Percentiles rank a stretch among this genome's conserved stretches.
Conservation (phyloP, 306 rosid genomes). For the Citrullus mucosospermus region DNA sequence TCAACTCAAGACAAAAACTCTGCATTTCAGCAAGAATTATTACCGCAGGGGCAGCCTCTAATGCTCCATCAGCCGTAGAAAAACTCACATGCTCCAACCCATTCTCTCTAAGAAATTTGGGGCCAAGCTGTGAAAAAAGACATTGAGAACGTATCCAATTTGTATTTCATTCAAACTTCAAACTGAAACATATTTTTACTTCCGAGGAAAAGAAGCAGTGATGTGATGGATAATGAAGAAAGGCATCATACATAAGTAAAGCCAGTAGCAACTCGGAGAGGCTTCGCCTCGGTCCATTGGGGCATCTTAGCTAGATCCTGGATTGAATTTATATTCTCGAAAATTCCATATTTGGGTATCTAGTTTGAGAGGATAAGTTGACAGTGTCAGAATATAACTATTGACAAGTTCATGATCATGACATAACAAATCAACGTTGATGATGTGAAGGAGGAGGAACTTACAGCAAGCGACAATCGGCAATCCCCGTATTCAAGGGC, state of each 20-base stretch:
- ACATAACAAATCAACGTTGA: background rate
- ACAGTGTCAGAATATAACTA: background rate
- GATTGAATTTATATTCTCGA: slow-evolving; percentile 70
- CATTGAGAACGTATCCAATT: slow-evolving; percentile 1
- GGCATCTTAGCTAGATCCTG: slow-evolving; percentile 76
- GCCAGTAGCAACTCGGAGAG: slow-evolving; percentile 90
- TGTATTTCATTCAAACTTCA: background rate
- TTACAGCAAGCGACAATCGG: slow-evolving; percentile 70
- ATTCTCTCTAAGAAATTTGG: slow-evolving; percentile 71
- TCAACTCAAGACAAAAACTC: background rate
- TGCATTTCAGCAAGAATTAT: slow-evolving; percentile 11
- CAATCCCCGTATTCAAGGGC: slow-evolving; percentile 86
- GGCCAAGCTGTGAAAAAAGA: slow-evolving; percentile 58
- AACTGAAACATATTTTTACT: background rate
- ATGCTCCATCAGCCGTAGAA: slow-evolving; percentile 93
- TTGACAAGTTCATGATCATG: background rate
- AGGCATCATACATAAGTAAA: slow-evolving; percentile 54
- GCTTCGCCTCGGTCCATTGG: slow-evolving; percentile 68
- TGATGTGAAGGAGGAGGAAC: slow-evolving; percentile 18
- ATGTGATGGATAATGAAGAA: background rate
- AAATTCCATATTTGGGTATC: slow-evolving; percentile 87
- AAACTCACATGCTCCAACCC: slow-evolving; percentile 66
- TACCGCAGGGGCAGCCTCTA: slow-evolving; percentile 99
- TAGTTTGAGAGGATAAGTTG: slow-evolving; percentile 19
- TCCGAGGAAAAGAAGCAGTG: background rate